Conservation (phyloP, 1,284 basidiomycete species). For the Cryptococcus amylolentus region DNA sequence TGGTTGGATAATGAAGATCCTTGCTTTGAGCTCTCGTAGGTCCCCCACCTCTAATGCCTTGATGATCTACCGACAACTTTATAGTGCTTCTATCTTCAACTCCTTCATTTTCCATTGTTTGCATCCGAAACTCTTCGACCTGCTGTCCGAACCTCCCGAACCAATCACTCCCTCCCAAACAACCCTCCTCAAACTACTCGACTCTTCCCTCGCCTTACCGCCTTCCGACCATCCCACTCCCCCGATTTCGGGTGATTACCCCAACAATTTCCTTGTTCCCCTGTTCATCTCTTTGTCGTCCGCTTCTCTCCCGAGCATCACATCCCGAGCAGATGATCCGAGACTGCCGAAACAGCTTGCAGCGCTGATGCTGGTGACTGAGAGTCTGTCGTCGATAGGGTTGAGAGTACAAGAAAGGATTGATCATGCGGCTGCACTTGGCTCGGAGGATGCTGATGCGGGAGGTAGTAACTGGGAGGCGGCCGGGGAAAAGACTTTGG, state of each 20-base stretch:
- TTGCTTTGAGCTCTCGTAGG: conserved; percentile 71
- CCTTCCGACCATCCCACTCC: background rate
- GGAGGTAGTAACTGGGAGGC: conserved; percentile 6
- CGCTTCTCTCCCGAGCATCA: conserved; percentile 29
- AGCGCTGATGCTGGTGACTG: conserved; percentile 69
- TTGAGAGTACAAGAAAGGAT: conserved; percentile 53
- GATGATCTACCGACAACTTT: background rate
- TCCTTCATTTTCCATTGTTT: conserved; percentile 48
- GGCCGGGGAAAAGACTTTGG: conserved; percentile 24
- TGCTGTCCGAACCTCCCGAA: conserved; percentile 53
- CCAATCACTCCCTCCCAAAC: conserved; percentile 77
- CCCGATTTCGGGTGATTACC: background rate
- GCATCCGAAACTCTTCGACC: conserved; percentile 44
- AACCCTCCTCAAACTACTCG: conserved; percentile 76
- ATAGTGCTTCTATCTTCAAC: conserved; percentile 52
- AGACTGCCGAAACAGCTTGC: conserved; percentile 62
- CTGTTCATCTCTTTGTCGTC: conserved; percentile 20
- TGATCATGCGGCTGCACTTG: conserved; percentile 2
- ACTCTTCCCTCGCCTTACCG: conserved; percentile 61
- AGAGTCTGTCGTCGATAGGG: conserved; percentile 67
- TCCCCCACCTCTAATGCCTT: background rate
- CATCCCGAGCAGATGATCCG: conserved; percentile 35
- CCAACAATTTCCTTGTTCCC: conserved; percentile 21
- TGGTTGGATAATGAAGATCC: conserved; percentile 64
- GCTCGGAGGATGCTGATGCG: background rate